Evolutionary conservation across 768 basidiomycete genomes (phyloP).

Genomic region (Amanita molliuscula): DNA sequence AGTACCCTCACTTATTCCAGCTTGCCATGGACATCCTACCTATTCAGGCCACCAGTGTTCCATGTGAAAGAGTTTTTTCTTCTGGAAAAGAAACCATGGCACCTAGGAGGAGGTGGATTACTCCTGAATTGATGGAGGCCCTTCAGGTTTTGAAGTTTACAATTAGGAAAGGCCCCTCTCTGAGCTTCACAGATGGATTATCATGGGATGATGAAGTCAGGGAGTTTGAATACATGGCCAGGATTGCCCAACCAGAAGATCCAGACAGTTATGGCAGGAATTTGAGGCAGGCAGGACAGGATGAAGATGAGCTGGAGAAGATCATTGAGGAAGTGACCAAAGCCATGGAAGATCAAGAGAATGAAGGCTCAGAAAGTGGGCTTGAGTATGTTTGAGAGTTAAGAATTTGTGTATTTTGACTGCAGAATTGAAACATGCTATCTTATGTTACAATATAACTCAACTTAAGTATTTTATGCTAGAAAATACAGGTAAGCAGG

Average conservation of each 20-base stretch:
- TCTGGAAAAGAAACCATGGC: conserved; percentile 20
- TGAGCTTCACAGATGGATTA: conserved; percentile 13
- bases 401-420: no score
- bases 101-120: conserved; percentile 14
- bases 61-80: conserved; percentile 21
- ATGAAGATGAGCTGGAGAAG: not conserved
- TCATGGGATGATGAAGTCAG: not conserved
- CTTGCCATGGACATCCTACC: conserved; percentile 20
- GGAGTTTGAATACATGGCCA: not conserved
- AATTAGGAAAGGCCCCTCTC: conserved; percentile 11
- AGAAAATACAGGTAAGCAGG: no score
- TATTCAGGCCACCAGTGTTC: conserved; percentile 23
- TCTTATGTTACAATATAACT: no score
- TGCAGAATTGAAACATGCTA: no score
- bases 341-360: no score
- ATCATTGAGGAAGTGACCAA: not conserved
- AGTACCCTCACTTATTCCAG: no score
- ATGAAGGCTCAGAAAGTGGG: no score
- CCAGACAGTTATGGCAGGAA: not conserved
- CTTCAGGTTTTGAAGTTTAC: conserved; percentile 22
- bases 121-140: conserved; percentile 15
- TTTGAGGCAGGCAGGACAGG: not conserved
- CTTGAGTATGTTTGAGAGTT: no score
- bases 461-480: no score
- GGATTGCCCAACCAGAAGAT: not conserved